Conservation (phyloP, 345 rosid species). For the thale cress (Arabidopsis thaliana) region DNA sequence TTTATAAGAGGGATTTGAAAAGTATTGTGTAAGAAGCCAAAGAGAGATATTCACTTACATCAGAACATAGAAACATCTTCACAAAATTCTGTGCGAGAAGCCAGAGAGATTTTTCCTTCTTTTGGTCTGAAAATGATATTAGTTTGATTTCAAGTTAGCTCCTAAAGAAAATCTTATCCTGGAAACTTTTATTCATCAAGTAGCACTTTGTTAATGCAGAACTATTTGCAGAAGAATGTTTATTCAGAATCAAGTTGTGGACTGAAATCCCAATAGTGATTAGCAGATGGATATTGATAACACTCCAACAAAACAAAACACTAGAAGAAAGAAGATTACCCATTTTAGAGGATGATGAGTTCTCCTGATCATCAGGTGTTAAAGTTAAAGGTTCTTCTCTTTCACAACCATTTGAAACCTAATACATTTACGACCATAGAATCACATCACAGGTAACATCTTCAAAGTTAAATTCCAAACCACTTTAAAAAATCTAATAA, state of each 20-base stretch:
- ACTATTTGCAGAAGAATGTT: constrained; percentile 7
- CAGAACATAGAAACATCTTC: constrained; percentile 83
- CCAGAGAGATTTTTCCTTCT: constrained; percentile 76
- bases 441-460: background rate
- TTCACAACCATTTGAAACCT: constrained; percentile 56
- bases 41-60: constrained; percentile 53
- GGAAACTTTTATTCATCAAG: background rate
- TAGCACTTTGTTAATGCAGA: background rate
- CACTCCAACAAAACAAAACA: background rate
- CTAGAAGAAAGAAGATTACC: constrained; percentile 49
- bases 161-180: constrained; percentile 4
- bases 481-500: background rate
- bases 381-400: constrained; percentile 45
- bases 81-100: constrained; percentile 79
- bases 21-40: constrained; percentile 3
- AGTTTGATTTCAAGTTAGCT: constrained; percentile 6
- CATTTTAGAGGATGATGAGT: constrained; percentile 51
- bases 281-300: constrained; percentile 17
- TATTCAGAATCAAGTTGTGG: background rate
- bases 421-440: background rate
- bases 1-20: background rate
- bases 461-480: background rate
- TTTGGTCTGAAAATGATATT: constrained; percentile 52
- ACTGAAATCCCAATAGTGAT: background rate
- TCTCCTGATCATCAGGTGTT: constrained; percentile 55